These are phyloP conservation scores for Moesziomyces globuligerus DNA, from an alignment of 1,284 basidiomycete genomes.

Conservation along the genomic window DNA sequence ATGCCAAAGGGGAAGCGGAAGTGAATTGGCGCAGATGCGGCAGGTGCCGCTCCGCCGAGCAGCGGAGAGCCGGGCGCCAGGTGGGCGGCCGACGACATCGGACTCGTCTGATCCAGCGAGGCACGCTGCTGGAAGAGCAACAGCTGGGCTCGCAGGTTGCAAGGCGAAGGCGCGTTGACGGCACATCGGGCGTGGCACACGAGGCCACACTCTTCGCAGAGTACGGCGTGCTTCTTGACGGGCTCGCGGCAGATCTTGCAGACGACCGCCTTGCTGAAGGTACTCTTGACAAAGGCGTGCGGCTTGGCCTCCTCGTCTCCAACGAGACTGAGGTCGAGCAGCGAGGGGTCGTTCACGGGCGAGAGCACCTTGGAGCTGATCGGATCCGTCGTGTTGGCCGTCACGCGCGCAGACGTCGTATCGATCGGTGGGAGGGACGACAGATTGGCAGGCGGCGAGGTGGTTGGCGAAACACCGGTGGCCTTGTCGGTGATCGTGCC, in stretches of 20 bases:
- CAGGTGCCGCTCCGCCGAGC: slow-evolving; percentile 9
- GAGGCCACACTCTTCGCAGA: slow-evolving; percentile 88
- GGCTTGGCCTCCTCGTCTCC: slow-evolving; percentile 46
- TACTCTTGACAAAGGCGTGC: slow-evolving; percentile 88
- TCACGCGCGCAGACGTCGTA: slow-evolving; percentile 4
- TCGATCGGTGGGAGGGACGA: slow-evolving; percentile 17
- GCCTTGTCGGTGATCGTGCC: slow-evolving; percentile 17
- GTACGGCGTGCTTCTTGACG: slow-evolving; percentile 85
- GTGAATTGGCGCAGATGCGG: slow-evolving; percentile 23
- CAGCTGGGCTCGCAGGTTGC: slow-evolving; percentile 78
- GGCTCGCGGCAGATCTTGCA: slow-evolving; percentile 84
- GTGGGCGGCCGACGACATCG: slow-evolving; percentile 29
- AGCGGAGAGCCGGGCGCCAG: slow-evolving; percentile 15
- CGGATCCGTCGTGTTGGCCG: slow-evolving; percentile 4
- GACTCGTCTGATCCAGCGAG: slow-evolving; percentile 43
- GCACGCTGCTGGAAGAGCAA: slow-evolving; percentile 53
- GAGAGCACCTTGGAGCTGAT: slow-evolving; percentile 15
- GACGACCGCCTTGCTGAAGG: slow-evolving; percentile 87
- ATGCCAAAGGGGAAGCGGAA: slow-evolving; percentile 57
- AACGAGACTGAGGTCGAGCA: slow-evolving; percentile 40
- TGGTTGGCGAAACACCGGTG: slow-evolving; percentile 16
- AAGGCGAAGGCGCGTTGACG: slow-evolving; percentile 78
- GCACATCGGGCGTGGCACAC: slow-evolving; percentile 86
- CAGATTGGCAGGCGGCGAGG: slow-evolving; percentile 9
- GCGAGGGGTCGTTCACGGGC: slow-evolving; percentile 38